Percentiles rank a stretch among this genome's conserved stretches.
phyloP scores from a whole-genome alignment of 208 protist genomes.

The Trypanosoma cruzi region DNA sequence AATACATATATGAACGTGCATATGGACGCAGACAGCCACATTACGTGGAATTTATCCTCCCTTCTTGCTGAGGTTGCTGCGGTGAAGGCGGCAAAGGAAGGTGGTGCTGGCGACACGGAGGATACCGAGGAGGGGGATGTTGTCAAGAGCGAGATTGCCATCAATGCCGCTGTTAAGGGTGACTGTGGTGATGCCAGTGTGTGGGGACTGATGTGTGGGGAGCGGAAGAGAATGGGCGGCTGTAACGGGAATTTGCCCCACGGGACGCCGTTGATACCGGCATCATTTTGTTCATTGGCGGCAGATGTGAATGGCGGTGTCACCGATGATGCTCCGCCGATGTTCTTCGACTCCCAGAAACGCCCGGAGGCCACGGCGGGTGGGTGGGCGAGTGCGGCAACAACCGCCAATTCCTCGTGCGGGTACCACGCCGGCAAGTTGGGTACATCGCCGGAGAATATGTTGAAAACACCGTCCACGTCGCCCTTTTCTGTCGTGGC shows the following conservation, averaged over 20 bases:
- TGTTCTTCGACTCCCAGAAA: no score
- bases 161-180: background rate
- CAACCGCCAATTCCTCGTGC: background rate
- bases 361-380: slow-evolving; percentile 1
- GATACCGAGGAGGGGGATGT: slow-evolving; percentile 3
- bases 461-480: slow-evolving; percentile 8
- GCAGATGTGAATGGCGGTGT: background rate
- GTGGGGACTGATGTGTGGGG: no score
- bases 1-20: no score
- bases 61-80: slow-evolving; percentile 19
- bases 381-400: background rate
- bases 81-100: slow-evolving; percentile 2
- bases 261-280: background rate
- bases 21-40: background rate
- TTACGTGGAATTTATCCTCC: slow-evolving; percentile 8
- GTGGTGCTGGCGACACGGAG: background rate
- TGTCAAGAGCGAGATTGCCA: background rate
- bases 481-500: slow-evolving; percentile 8
- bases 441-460: slow-evolving; percentile 11
- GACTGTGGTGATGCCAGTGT: no score
- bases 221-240: background rate
- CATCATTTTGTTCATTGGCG: slow-evolving; percentile 21
- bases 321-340: no score
- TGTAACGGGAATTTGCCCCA: background rate
- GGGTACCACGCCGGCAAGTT: background rate